A percentile compares a stretch with the other conserved stretches of the same genome.
phyloP scores from a whole-genome alignment of 495 filamentous ascomycete genomes.

The Cryomyces minteri region DNA sequence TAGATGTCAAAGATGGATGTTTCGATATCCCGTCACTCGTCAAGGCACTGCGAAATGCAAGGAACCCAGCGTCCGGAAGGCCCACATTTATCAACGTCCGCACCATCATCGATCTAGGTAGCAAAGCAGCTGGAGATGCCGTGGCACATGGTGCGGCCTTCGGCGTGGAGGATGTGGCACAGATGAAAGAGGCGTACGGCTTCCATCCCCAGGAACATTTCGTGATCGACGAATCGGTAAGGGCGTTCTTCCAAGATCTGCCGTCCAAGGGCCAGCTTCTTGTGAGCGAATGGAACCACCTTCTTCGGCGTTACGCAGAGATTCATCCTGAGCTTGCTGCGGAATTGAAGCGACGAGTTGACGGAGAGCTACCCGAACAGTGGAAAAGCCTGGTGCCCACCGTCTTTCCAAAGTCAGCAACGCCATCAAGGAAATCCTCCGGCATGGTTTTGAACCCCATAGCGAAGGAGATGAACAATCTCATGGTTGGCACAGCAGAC shows the following conservation, averaged over 20 bases:
- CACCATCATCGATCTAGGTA: constrained; percentile 39
- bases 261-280: constrained; percentile 21
- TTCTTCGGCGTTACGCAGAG: constrained; percentile 22
- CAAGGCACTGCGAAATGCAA: constrained; percentile 25
- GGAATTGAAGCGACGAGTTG: constrained; percentile 28
- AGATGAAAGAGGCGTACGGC: constrained; percentile 29
- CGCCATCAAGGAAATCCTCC: constrained; percentile 29
- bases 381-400: constrained; percentile 27
- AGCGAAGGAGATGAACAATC: constrained; percentile 23
- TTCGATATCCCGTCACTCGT: constrained; percentile 34
- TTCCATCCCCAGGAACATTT: constrained; percentile 28
- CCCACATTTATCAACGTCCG: constrained; percentile 40
- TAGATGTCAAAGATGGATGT: constrained; percentile 34
- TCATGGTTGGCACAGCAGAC: constrained; percentile 43
- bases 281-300: constrained; percentile 27
- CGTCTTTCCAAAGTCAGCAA: constrained; percentile 27
- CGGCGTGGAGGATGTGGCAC: constrained; percentile 24
- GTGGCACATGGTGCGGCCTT: constrained; percentile 34
- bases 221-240: constrained; percentile 22
- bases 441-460: constrained; percentile 33
- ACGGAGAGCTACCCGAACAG: constrained; percentile 26
- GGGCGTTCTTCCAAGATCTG: constrained; percentile 28
- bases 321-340: constrained; percentile 27
- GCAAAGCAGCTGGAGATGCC: constrained; percentile 27
- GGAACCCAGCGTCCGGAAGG: constrained; percentile 19